phyloP scores from a whole-genome alignment of 108 stramenopile genomes.

The Craspedostauros australis region DNA sequence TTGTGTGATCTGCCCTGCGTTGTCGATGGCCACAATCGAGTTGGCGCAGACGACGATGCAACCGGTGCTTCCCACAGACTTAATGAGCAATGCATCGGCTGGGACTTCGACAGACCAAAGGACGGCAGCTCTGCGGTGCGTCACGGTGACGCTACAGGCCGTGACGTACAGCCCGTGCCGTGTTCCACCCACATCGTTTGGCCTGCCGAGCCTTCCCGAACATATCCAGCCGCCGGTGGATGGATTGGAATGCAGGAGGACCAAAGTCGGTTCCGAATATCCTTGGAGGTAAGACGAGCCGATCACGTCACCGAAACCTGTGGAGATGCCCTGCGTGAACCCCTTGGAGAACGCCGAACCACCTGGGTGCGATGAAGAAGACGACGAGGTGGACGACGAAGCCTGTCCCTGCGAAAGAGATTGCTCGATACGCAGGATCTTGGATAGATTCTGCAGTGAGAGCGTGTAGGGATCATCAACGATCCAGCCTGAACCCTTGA shows the following conservation, averaged over 20 bases:
- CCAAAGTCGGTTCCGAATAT: slow-evolving; percentile 69
- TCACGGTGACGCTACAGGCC: slow-evolving; percentile 65
- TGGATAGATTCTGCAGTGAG: slow-evolving; percentile 54
- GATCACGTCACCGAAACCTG: slow-evolving; percentile 82
- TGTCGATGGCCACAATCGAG: slow-evolving; percentile 47
- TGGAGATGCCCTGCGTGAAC: too few relatives aligned
- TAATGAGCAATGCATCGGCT: slow-evolving; percentile 66
- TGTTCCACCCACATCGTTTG: slow-evolving; percentile 39
- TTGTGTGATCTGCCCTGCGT: slow-evolving; percentile 57
- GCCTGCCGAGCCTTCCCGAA: slow-evolving; percentile 63
- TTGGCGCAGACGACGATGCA: slow-evolving; percentile 71
- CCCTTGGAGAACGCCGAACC: too few relatives aligned
- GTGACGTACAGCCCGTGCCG: slow-evolving; percentile 55
- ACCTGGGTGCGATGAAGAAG: too few relatives aligned
- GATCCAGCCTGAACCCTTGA: slow-evolving; percentile 42
- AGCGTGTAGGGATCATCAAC: slow-evolving; percentile 68
- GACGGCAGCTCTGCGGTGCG: slow-evolving; percentile 66
- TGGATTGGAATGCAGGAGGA: slow-evolving; percentile 68
- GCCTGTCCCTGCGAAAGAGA: too few relatives aligned
- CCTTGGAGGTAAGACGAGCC: slow-evolving; percentile 56
- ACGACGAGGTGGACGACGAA: too few relatives aligned
- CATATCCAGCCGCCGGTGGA: slow-evolving; percentile 44
- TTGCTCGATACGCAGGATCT: too few relatives aligned
- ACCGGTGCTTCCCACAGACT: slow-evolving; percentile 8
- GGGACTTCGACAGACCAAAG: slow-evolving; percentile 77